A percentile compares a stretch with the other conserved stretches of the same genome.
Evolutionary conservation across 2,329 filamentous ascomycete species (phyloP).

Genomic region (Daldinia sp.): DNA sequence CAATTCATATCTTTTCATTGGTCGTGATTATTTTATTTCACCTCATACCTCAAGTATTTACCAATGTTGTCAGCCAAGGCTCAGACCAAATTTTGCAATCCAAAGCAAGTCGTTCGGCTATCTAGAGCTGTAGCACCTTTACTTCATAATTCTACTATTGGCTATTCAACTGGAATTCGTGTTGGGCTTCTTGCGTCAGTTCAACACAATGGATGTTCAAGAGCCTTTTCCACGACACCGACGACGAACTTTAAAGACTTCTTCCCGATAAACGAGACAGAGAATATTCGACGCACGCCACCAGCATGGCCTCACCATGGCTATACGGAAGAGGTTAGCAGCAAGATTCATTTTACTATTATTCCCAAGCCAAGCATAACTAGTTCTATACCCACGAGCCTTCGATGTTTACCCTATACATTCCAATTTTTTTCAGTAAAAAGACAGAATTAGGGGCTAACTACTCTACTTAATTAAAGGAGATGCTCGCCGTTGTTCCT

Average conservation of each 20-base stretch:
- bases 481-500: slow-evolving; percentile 78
- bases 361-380: background rate
- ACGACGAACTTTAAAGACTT: slow-evolving; percentile 61
- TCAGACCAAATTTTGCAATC: slow-evolving; percentile 44
- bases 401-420: background rate
- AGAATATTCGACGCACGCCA: slow-evolving; percentile 68
- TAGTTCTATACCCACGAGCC: background rate
- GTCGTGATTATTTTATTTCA: slow-evolving; percentile 1
- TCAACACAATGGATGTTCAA: slow-evolving; percentile 41
- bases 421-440: background rate
- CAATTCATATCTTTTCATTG: slow-evolving; percentile 11
- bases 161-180: slow-evolving; percentile 42
- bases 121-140: slow-evolving; percentile 41
- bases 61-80: slow-evolving; percentile 47
- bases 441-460: slow-evolving; percentile 7
- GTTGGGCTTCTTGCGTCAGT: slow-evolving; percentile 40
- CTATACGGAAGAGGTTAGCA: slow-evolving; percentile 68
- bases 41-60: slow-evolving; percentile 3
- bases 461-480: slow-evolving; percentile 43
- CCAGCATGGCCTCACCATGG: slow-evolving; percentile 75
- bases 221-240: slow-evolving; percentile 60
- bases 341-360: background rate
- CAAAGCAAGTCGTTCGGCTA: slow-evolving; percentile 44
- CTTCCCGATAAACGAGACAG: slow-evolving; percentile 69
- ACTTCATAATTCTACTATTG: slow-evolving; percentile 35